Base-by-base conservation (phyloP, 805 yeast species). In the Pichia ethanolica region DNA sequence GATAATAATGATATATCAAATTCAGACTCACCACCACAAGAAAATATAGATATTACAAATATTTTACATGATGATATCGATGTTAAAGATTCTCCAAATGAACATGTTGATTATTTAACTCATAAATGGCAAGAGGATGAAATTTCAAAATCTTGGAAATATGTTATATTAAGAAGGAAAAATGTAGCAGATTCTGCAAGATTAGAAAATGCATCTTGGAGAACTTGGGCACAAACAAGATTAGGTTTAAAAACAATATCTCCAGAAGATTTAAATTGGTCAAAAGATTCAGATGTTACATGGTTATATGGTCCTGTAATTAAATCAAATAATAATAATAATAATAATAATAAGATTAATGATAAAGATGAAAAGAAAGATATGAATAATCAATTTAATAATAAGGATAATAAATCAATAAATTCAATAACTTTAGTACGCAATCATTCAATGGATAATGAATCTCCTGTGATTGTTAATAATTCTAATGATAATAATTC, bases 91-190 rank as follows among this genome's bases (percentile, higher is more conserved):
- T 93, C 86, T 60, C 97, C 98, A 5, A 78, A 86, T 45, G 78
- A 83, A 48, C 97, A 90, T 62, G 99, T 93, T 8, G 99, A 93
- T 70, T 93, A 93, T 67, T 73, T 93, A 46, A 86, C 96, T 5
- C 97, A 93, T 64, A 77, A 93, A 64, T 93, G 99, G 99, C 88
- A 89, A 58, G 98, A 90, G 56, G 71, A 81, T 5, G 99, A 93
- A 63, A 87, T 93, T 33, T 87, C 95, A 11, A 87, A 87, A 54
- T 88, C 97, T 33, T 93, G 99, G 99, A 76, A 96, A 56, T 93
- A 93, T 64, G 85, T 93, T 50, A 89, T 89, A 40, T 69, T 81
- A 53, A 81, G 86, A 58, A 78, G 95, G 42, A 86, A 86, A 53
- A 91, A 87, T 61, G 85, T 87, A 53, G 95, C 96, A n/a, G 64